Evolutionary conservation across 2,329 filamentous ascomycete species (phyloP), one percentile per base, ranked within the genome.

Genomic region (Raffaelea ambrosiae): DNA sequence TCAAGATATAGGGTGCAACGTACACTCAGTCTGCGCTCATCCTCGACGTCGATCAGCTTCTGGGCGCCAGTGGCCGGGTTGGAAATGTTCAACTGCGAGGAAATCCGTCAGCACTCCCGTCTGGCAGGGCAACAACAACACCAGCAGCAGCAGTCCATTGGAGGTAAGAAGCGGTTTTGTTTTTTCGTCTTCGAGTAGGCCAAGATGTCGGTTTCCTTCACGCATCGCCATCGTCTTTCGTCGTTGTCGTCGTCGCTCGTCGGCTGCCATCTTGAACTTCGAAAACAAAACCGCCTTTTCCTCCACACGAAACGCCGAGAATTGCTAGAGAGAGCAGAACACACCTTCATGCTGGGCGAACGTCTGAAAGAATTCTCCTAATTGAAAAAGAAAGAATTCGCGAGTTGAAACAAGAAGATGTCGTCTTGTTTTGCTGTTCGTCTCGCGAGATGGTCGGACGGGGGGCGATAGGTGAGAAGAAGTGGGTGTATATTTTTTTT

Each of bases 61-160:
- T 98, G 93, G 69, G 89, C 93, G 84, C 93, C 93, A 78, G 97
- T 97, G 84, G 91, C 88, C 77, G 93, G 93, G 84, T 90, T 95
- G 64, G 73, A 77, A 66, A 81, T 78, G 76, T 81, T 81, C 72
- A 81, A 72, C 77, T 77, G 53, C 3, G 38, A 8, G 19, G 40
- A 42, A 36, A 40, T 45, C 33, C 31, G 61, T 71, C 55, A 72
- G 68, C 60, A 51, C 26, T 29, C 13, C 26, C 26, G 26, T 29
- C 26, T 13, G 7, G 13, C 26, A 13, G 26, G 26, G 26, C 7
- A 29, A 13, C 7, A 29, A 29, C 7, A 13, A 7, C 26, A 14
- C 14, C n/a, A 21, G 10, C 10, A 33, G 8, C 23, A 43, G 29
- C 39, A 19, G 16, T 41, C 20, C 19, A 20, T 19, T 14, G 16